Evolutionary conservation across 2,329 filamentous ascomycete species (phyloP).

Genomic region (Cercospora canescens): DNA sequence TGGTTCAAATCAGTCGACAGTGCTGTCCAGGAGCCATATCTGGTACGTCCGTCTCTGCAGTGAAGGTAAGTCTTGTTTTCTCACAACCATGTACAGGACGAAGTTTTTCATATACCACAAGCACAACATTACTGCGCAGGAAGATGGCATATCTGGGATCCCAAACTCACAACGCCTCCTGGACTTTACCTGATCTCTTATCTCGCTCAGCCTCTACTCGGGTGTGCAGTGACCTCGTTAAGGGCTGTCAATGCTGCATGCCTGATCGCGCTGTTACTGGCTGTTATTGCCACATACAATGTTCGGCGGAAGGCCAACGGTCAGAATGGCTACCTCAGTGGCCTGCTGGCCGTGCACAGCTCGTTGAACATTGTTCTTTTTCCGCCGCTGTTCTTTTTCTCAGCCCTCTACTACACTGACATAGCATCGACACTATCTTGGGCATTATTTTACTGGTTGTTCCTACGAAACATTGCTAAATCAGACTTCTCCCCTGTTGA

Average conservation of each 20-base stretch:
- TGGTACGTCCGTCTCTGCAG: conserved; percentile 44
- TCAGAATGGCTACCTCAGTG: conserved; percentile 13
- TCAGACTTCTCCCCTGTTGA: conserved; percentile 21
- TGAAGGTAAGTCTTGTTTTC: conserved; percentile 25
- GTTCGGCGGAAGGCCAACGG: conserved; percentile 24
- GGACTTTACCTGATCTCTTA: conserved; percentile 61
- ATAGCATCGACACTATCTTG: conserved; percentile 77
- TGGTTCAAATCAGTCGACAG: conserved; percentile 45
- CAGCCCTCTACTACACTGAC: conserved; percentile 92
- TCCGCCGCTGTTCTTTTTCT: conserved; percentile 93
- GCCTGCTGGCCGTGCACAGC: conserved; percentile 46
- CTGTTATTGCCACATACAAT: conserved; percentile 29
- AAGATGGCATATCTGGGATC: conserved; percentile 79
- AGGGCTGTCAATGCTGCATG: conserved; percentile 42
- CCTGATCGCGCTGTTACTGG: conserved; percentile 38
- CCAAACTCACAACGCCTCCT: conserved; percentile 95
- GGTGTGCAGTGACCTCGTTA: conserved; percentile 42
- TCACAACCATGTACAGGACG: conserved; percentile 59
- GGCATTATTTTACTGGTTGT: conserved; percentile 63
- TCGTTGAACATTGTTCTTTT: conserved; percentile 82
- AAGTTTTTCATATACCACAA: conserved; percentile 87
- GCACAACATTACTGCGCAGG: conserved; percentile 82
- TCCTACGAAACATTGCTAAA: conserved; percentile 39
- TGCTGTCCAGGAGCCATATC: conserved; percentile 58
- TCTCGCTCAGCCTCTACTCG: conserved; percentile 37